Conservation (phyloP, 2,329 filamentous ascomycete species). For the Scopulariopsis brevicaulis region DNA sequence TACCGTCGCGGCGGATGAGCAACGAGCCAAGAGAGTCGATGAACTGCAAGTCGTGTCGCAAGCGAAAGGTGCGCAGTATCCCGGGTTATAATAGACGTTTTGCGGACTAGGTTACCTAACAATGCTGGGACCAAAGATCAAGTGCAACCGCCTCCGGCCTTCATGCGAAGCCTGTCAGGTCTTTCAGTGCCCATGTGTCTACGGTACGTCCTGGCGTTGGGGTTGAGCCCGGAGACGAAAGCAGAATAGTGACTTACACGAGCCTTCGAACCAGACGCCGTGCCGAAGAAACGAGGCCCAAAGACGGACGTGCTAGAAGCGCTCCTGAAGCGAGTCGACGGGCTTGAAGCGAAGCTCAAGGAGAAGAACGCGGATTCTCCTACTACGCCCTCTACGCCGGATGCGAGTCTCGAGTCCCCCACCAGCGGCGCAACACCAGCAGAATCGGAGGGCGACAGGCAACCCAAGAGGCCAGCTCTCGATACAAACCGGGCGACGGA, state of each 20-base stretch:
- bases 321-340: conserved; percentile 73
- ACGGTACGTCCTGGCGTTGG: conserved; percentile 47
- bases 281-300: conserved; percentile 80
- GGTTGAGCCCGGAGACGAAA: neutral
- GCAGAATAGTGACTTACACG: neutral
- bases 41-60: conserved; percentile 93
- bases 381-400: conserved; percentile 16
- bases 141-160: conserved; percentile 77
- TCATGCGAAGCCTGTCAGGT: conserved; percentile 83
- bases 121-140: conserved; percentile 49
- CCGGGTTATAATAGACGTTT: neutral
- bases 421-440: neutral
- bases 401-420: conserved; percentile 4
- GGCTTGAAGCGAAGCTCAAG: conserved; percentile 69
- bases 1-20: conserved; percentile 58
- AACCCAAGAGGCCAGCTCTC: conserved; percentile 23
- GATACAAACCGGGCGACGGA: conserved; percentile 23
- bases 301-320: conserved; percentile 86
- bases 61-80: conserved; percentile 58
- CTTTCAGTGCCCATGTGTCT: conserved; percentile 79
- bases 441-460: neutral
- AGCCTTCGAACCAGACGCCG: conserved; percentile 53
- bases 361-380: conserved; percentile 37
- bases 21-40: conserved; percentile 79
- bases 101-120: neutral